These are phyloP conservation scores for Didymella arachidicola DNA, from an alignment of 2,329 filamentous ascomycete species.

Conservation along the genomic window DNA sequence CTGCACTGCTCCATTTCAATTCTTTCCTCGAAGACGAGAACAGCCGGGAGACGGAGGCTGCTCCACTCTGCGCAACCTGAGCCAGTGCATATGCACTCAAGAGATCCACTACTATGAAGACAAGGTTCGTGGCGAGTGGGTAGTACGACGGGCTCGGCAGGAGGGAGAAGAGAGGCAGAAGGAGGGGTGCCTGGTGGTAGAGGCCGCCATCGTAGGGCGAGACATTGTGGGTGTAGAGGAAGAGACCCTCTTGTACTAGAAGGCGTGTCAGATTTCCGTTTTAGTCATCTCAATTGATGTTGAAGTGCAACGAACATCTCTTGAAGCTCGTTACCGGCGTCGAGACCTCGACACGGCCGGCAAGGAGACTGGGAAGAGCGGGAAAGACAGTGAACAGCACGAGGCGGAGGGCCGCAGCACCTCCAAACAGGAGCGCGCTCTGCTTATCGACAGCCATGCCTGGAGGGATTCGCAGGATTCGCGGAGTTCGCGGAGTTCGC, in stretches of 20 bases:
- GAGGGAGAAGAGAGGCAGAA: constrained; percentile 89
- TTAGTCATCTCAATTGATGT: neutral
- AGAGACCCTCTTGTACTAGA: constrained; percentile 92
- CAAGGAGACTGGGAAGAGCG: constrained; percentile 81
- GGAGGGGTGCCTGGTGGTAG: constrained; percentile 77
- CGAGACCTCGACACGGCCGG: constrained; percentile 92
- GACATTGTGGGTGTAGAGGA: constrained; percentile 94
- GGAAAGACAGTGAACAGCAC: constrained; percentile 83
- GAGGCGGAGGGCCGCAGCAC: constrained; percentile 80
- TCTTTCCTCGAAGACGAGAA: constrained; percentile 81
- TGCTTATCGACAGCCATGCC: constrained; percentile 62
- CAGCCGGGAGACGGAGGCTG: constrained; percentile 74
- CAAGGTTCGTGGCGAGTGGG: constrained; percentile 76
- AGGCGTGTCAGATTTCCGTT: constrained; percentile 14
- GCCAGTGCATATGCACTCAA: constrained; percentile 81
- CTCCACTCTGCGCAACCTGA: constrained; percentile 80
- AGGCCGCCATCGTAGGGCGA: constrained; percentile 96
- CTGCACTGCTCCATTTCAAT: constrained; percentile 75
- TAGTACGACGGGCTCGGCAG: constrained; percentile 73
- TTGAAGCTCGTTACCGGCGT: constrained; percentile 99
- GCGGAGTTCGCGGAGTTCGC: neutral
- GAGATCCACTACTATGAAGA: constrained; percentile 84
- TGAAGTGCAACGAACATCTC: constrained; percentile 67
- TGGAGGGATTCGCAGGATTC: neutral
- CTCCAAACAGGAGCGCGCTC: constrained; percentile 73